These are phyloP conservation scores for Teunomyces pallodes DNA, from an alignment of 805 yeast genomes.

Conservation along the genomic window DNA sequence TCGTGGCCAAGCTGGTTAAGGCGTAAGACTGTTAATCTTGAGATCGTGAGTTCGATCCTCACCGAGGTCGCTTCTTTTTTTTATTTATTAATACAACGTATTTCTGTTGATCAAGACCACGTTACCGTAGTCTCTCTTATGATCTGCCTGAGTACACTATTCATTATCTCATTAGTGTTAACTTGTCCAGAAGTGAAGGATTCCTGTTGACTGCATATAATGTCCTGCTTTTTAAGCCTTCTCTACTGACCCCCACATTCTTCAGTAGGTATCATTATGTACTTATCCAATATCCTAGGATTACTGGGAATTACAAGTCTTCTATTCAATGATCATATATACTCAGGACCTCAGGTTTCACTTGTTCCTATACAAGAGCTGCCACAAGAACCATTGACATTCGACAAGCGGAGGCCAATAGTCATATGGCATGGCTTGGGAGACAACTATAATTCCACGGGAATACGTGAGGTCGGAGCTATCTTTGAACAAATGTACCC, in stretches of 20 bases:
- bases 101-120: no score
- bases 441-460: slow-evolving; percentile 62
- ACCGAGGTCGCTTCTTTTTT: slow-evolving; percentile 11
- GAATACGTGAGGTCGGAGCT: slow-evolving; percentile 48
- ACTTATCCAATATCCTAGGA: not conserved
- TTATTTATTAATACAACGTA: no score
- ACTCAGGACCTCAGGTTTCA: not conserved
- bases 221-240: no score
- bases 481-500: slow-evolving; percentile 48
- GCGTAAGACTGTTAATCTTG: slow-evolving; percentile 19
- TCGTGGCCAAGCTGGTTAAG: slow-evolving; percentile 17
- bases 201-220: not conserved
- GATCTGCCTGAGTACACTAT: no score
- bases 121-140: no score
- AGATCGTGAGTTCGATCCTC: slow-evolving; percentile 19
- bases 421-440: slow-evolving; percentile 88
- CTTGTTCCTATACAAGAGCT: no score
- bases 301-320: not conserved
- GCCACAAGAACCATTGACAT: no score
- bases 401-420: slow-evolving; percentile 38
- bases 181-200: no score
- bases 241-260: not conserved
- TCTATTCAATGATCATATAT: not conserved
- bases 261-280: not conserved
- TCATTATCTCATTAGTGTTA: no score